phyloP scores from a whole-genome alignment of 1,284 basidiomycete species.

The Naganishia liquefaciens region DNA sequence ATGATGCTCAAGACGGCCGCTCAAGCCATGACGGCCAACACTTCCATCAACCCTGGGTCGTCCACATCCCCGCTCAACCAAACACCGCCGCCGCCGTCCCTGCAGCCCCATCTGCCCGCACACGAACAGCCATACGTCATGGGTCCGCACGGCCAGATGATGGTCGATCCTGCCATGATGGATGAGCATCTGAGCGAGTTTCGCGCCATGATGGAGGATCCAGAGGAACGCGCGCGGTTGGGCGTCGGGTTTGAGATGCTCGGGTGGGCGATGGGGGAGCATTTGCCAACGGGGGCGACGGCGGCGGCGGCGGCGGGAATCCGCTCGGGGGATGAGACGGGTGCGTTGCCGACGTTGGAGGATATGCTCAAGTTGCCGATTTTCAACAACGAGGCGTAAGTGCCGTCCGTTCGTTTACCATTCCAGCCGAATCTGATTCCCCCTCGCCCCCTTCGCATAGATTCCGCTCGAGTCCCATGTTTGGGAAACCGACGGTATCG shows the following conservation, averaged over 20 bases:
- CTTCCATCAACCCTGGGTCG: too few relatives aligned
- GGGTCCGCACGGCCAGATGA: slow-evolving; percentile 1
- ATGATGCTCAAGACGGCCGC: slow-evolving; percentile 26
- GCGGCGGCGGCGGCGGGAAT: not conserved
- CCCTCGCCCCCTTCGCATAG: slow-evolving; percentile 5
- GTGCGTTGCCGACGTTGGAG: slow-evolving; percentile 31
- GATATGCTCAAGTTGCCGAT: slow-evolving; percentile 34
- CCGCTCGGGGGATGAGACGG: not conserved
- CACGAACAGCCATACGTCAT: not conserved
- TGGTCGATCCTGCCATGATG: slow-evolving; percentile 19
- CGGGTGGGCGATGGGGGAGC: slow-evolving; percentile 22
- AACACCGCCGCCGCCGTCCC: not conserved
- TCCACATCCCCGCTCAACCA: not conserved
- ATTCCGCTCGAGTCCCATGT: slow-evolving; percentile 28
- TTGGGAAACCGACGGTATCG: slow-evolving; percentile 13
- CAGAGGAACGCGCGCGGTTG: slow-evolving; percentile 21
- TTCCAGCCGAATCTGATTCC: too few relatives aligned
- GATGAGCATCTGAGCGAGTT: slow-evolving; percentile 22
- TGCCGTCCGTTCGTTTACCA: too few relatives aligned
- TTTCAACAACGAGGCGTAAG: slow-evolving; percentile 33
- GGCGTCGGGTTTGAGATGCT: slow-evolving; percentile 25
- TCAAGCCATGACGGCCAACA: slow-evolving; percentile 1
- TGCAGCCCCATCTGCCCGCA: too few relatives aligned
- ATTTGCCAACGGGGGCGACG: not conserved
- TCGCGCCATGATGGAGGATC: slow-evolving; percentile 26